Base-by-base conservation (phyloP, 257 asterid species). In the Dorcoceras hygrometricum region DNA sequence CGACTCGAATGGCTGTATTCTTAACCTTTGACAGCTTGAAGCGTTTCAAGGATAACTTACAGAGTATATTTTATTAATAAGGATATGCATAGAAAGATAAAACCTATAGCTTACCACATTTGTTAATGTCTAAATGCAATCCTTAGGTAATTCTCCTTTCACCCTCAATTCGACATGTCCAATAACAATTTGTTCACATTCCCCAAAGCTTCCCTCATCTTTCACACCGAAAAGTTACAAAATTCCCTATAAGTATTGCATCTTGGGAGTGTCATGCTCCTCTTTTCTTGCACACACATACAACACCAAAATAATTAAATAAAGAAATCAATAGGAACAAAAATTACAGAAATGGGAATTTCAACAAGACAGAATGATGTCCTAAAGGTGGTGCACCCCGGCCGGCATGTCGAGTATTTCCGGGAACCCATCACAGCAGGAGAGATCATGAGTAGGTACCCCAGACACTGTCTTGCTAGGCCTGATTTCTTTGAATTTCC, bases 401-500 rank as follows among this genome's bases (percentile, higher is more conserved):
- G 83, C 0, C 71, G 82, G 36, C 76, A 63, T 24, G 72, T 80
- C 5, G 90, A 82, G 68, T 63, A 70, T 25, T 80, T 80, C 59
- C 59, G 10, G 39, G 55, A 80, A 60, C 89, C 95, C 8, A 53
- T 83, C 71, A 66, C 80, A 3, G 92, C 96, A 0, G 73, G 82
- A 7, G 82, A 78, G 65, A 67, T 89, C 71, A 77, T 80, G 83
- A 69, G 39, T 16, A 80, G 81, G 79, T 79, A 83, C 67, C 89
- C 86, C 14, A 73, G 81, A n/a, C 81, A 85, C 67, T 84, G 89
- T 59, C 55, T 88, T 24, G 77, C 95, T 6, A 68, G 96, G 73
- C 91, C 95, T 10, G 97, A 90, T 60, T 82, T 88, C 32, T 86
- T 88, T 62, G 76, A 80, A 71, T 79, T 53, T 59, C 90, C 91